Base-by-base conservation (phyloP, 2,329 filamentous ascomycete genomes). In the Alternaria solani region DNA sequence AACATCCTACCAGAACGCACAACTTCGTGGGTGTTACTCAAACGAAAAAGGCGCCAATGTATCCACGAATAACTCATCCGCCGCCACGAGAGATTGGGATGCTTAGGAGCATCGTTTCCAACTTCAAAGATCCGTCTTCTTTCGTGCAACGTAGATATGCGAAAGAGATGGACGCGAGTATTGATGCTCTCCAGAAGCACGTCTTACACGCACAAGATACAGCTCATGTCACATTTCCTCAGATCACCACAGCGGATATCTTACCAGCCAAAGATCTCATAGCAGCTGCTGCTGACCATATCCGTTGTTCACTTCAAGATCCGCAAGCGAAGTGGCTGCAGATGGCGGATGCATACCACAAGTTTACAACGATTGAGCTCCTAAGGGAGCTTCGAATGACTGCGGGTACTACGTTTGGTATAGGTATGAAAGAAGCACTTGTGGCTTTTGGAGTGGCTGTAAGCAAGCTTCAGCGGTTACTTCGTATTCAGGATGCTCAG, bases 311-410 rank as follows among this genome's bases (percentile, higher is more conserved):
- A 6, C 46, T 73, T 3, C 48, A 56, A 7, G 72, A 81, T 61
- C n/a, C 59, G 20, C 72, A 75, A 30, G 64, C 61, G 6, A 52
- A 60, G 5, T 86, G 84, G 84, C 78, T 86, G 0, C 59, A 72
- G 9, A 26, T 66, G 0, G 81, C 77, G 0, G 70, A 78, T 0
- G 69, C 86, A 0, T 85, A 82, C 81, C 86, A 86, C 0, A 77
- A 73, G 2, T 61, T 83, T 2, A 84, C 81, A 0, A 75, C 74
- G 0, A 55, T 80, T 0, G 74, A 81, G 0, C 60, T 87, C 0
- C 79, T 88, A 0, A 79, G 83, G 43, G 82, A 84, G 36, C 70
- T 88, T 0, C 77, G 82, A 7, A 80, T 78, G 0, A 78, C 68
- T 0, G 73, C 73, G 0, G 61, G 61, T 1, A 28, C 44, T 0